Percentiles rank a stretch among this genome's conserved stretches.
Evolutionary conservation across 768 basidiomycete genomes (phyloP).

Genomic region (Antrodiella citrinella): DNA sequence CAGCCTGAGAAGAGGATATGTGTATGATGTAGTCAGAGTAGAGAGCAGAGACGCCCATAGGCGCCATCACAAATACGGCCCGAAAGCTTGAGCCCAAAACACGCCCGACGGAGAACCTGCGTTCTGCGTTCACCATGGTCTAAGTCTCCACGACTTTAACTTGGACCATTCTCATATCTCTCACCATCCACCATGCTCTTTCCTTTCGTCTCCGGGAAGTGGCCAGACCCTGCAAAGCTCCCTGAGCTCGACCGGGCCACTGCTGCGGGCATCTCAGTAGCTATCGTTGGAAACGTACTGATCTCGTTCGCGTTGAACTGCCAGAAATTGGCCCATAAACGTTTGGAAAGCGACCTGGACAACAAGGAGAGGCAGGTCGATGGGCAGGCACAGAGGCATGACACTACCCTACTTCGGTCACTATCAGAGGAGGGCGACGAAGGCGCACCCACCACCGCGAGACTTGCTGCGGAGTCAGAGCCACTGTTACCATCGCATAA

Average conservation of each 20-base stretch:
- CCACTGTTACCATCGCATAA: not conserved
- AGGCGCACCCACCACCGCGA: too few species aligned
- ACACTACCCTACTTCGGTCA: not conserved
- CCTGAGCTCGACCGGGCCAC: conserved; percentile 49
- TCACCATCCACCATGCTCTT: not conserved
- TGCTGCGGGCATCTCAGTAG: conserved; percentile 73
- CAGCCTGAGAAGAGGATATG: not conserved
- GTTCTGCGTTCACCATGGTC: not conserved
- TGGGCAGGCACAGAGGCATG: conserved; percentile 5
- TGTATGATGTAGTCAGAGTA: not conserved
- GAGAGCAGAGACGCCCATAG: not conserved
- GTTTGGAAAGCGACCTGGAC: conserved; percentile 50
- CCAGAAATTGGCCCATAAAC: conserved; percentile 85
- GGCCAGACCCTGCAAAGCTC: conserved; percentile 17
- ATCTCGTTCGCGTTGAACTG: conserved; percentile 88
- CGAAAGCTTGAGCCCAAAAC: not conserved
- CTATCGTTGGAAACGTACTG: conserved; percentile 78
- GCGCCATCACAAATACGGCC: not conserved
- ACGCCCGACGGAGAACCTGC: too few species aligned
- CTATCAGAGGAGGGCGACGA: not conserved
- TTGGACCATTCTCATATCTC: not conserved
- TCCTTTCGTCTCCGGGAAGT: not conserved
- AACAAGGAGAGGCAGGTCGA: conserved; percentile 31
- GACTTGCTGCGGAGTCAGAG: not conserved
- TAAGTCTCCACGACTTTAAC: too few species aligned